Conservation (phyloP, 768 basidiomycete genomes). For the Rhizopogon vinicolor region DNA sequence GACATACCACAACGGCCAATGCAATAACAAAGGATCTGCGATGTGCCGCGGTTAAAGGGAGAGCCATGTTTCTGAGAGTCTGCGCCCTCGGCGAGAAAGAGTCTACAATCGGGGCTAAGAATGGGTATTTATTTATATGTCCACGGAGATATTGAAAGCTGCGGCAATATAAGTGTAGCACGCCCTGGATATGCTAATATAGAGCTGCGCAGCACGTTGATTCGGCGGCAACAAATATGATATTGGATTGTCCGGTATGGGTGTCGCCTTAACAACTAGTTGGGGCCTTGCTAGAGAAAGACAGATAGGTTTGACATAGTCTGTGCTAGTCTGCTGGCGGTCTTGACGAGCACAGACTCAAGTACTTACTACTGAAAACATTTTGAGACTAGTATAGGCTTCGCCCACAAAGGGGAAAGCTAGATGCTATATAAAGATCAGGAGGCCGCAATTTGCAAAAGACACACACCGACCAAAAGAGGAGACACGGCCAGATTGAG, state of each 20-base stretch:
- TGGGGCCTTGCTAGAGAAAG: not conserved
- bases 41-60: conserved; percentile 23
- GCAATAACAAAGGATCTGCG: conserved; percentile 25
- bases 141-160: not conserved
- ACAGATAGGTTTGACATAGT: not conserved
- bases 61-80: conserved; percentile 10
- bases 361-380: not conserved
- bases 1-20: conserved; percentile 19
- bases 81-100: not conserved
- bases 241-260: not conserved
- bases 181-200: not conserved
- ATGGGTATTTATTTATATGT: conserved; percentile 1
- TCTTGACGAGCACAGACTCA: not conserved
- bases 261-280: not conserved
- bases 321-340: not conserved
- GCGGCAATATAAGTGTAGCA: no score
- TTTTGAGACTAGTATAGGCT: not conserved
- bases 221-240: not conserved
- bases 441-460: no score
- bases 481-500: no score
- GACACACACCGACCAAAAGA: no score
- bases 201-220: conserved; percentile 5
- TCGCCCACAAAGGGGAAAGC: not conserved
- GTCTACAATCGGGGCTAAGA: not conserved
- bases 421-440: not conserved